Conservation (phyloP, 148 eudicot species). For the Amaranthus cruentus region DNA sequence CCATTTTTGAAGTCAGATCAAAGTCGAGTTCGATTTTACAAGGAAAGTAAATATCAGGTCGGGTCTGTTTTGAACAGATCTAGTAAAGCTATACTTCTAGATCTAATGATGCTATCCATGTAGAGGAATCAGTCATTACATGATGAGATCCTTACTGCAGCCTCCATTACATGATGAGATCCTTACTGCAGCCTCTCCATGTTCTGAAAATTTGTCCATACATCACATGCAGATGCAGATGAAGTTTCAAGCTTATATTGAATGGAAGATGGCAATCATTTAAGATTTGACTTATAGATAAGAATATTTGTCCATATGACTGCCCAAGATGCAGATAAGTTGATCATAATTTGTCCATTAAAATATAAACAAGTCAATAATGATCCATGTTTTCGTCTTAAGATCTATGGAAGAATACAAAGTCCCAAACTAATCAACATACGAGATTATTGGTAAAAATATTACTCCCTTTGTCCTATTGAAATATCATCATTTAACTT, state of each 20-base stretch:
- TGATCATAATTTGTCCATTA: background rate
- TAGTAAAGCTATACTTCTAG: conserved; percentile 8
- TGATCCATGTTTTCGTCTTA: too few relatives aligned
- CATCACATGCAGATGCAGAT: conserved; percentile 23
- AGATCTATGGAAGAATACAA: too few relatives aligned
- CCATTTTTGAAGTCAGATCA: too few relatives aligned
- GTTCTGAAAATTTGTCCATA: conserved; percentile 18
- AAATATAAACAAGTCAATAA: too few relatives aligned
- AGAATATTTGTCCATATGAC: conserved; percentile 15
- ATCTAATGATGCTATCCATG: conserved; percentile 24
- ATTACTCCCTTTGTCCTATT: too few relatives aligned
- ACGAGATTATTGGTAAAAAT: too few relatives aligned
- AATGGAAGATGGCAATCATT: conserved; percentile 30
- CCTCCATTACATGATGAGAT: conserved; percentile 15
- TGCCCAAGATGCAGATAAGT: conserved; percentile 14
- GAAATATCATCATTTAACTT: too few relatives aligned
- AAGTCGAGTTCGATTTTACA: background rate
- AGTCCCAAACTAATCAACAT: too few relatives aligned
- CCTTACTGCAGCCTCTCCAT: conserved; percentile 27
- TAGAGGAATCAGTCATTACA: conserved; percentile 15
- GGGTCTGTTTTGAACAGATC: conserved; percentile 2
- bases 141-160: conserved; percentile 27
- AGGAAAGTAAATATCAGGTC: background rate
- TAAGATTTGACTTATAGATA: conserved; percentile 25
- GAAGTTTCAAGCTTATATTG: conserved; percentile 4